Percentiles rank a stretch among this genome's conserved stretches.
Conservation (phyloP, 768 basidiomycete genomes). For the Omphalotus guepiniiformis region DNA sequence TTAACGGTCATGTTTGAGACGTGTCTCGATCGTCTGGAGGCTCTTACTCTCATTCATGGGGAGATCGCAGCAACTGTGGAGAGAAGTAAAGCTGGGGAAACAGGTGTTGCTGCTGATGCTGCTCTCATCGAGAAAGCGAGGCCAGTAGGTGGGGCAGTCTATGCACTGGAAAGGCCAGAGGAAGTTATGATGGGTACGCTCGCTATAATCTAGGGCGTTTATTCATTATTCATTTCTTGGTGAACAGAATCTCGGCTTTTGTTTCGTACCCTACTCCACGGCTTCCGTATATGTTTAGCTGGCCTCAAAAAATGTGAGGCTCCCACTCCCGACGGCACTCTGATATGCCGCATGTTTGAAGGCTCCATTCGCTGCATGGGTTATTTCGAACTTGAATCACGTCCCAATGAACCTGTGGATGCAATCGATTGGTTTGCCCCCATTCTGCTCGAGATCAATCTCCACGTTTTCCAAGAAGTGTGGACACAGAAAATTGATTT, state of each 20-base stretch:
- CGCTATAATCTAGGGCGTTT: neutral
- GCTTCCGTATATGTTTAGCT: constrained; percentile 74
- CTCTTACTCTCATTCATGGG: constrained; percentile 61
- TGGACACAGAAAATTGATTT: constrained; percentile 92
- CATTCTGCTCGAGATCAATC: constrained; percentile 76
- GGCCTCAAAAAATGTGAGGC: constrained; percentile 79
- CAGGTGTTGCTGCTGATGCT: constrained; percentile 42
- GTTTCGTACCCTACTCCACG: constrained; percentile 85
- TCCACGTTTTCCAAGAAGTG: constrained; percentile 93
- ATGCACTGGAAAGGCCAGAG: constrained; percentile 78
- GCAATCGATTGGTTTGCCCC: constrained; percentile 81
- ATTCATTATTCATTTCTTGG: constrained; percentile 12
- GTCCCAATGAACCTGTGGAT: constrained; percentile 61
- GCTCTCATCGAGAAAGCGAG: constrained; percentile 84
- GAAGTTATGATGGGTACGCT: constrained; percentile 72
- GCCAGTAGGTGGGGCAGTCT: constrained; percentile 74
- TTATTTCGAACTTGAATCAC: constrained; percentile 64
- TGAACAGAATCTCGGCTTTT: constrained; percentile 86
- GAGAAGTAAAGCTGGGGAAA: constrained; percentile 44
- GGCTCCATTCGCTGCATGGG: constrained; percentile 81
- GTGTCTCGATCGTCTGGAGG: constrained; percentile 80
- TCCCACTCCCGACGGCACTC: constrained; percentile 75
- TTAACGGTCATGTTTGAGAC: constrained; percentile 76
- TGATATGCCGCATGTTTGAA: constrained; percentile 85
- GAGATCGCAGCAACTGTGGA: constrained; percentile 48